Percentiles rank a stretch among this genome's conserved stretches.
phyloP scores from a whole-genome alignment of 176 grass and related monocot genomes.

The Elaeis guineensis region DNA sequence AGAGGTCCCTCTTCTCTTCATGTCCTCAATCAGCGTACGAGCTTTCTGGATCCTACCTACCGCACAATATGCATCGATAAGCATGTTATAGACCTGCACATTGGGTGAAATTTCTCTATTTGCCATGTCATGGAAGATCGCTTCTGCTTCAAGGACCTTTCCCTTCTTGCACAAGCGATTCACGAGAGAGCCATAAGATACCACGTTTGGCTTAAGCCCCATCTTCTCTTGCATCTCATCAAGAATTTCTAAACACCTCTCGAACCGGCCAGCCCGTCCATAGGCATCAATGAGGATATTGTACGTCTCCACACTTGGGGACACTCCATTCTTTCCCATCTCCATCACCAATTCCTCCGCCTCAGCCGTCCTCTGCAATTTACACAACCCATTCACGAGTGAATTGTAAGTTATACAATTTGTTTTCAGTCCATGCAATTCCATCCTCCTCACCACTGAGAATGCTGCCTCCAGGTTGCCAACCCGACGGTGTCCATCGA shows the following conservation, averaged over 20 bases:
- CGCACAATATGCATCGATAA: constrained; percentile 44
- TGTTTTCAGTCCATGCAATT: constrained; percentile 24
- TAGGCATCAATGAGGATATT: constrained; percentile 46
- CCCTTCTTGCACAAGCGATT: constrained; percentile 60
- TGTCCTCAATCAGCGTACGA: constrained; percentile 28
- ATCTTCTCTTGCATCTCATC: constrained; percentile 37
- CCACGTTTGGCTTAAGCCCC: constrained; percentile 32
- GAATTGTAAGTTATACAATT: constrained; percentile 51
- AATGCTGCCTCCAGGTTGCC: constrained; percentile 34
- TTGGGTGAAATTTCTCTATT: constrained; percentile 42
- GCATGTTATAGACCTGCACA: constrained; percentile 39
- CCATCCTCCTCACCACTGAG: constrained; percentile 31
- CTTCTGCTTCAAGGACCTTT: constrained; percentile 51
- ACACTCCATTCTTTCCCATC: constrained; percentile 39
- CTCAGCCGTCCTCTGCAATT: constrained; percentile 26
- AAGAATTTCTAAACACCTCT: constrained; percentile 38
- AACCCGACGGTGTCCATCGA: constrained; percentile 49
- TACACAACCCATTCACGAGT: constrained; percentile 50
- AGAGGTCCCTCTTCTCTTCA: constrained; percentile 41
- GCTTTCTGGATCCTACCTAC: constrained; percentile 27
- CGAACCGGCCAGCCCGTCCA: constrained; percentile 33
- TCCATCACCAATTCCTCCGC: constrained; percentile 36
- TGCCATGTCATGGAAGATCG: constrained; percentile 47
- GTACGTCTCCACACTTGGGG: constrained; percentile 34
- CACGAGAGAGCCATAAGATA: constrained; percentile 56